Evolutionary conservation across 768 basidiomycete species (phyloP).

Genomic region (Rhodotorula sphaerocarpa): DNA sequence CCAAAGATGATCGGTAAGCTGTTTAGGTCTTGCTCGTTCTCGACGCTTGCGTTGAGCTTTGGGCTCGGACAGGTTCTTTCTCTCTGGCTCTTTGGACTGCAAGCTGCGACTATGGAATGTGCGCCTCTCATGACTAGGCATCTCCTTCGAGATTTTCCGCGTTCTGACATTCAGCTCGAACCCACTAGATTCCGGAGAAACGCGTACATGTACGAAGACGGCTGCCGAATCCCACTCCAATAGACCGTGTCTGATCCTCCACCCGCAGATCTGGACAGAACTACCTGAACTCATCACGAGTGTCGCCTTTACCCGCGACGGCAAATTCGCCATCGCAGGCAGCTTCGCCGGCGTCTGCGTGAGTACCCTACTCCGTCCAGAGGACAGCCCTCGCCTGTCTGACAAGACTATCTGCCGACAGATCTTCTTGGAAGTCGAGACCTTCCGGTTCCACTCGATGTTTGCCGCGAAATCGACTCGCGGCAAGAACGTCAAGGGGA

Average conservation of each 20-base stretch:
- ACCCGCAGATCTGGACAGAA: conserved; percentile 35
- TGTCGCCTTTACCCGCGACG: conserved; percentile 39
- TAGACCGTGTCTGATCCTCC: no score
- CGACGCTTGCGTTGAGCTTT: no score
- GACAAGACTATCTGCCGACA: not conserved
- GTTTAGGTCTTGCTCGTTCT: no score
- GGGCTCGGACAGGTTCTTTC: conserved; percentile 33
- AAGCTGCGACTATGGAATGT: conserved; percentile 39
- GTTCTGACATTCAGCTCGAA: accelerated
- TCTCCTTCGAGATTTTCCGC: not conserved
- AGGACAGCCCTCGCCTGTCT: no score
- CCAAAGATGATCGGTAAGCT: conserved; percentile 35
- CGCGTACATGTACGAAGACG: conserved; percentile 20
- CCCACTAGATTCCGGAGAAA: conserved; percentile 34
- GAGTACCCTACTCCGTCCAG: conserved; percentile 2
- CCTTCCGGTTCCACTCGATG: conserved; percentile 26
- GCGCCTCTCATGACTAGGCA: not conserved
- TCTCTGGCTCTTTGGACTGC: conserved; percentile 38
- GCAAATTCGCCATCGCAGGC: conserved; percentile 35
- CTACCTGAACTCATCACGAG: conserved; percentile 39
- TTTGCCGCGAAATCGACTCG: conserved; percentile 31
- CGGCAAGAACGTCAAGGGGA: conserved; percentile 39
- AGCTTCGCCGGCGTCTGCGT: conserved; percentile 36
- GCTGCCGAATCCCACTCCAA: no score
- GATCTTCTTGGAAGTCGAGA: conserved; percentile 36